phyloP scores from a whole-genome alignment of 768 basidiomycete genomes.

The Auricularia cornea region DNA sequence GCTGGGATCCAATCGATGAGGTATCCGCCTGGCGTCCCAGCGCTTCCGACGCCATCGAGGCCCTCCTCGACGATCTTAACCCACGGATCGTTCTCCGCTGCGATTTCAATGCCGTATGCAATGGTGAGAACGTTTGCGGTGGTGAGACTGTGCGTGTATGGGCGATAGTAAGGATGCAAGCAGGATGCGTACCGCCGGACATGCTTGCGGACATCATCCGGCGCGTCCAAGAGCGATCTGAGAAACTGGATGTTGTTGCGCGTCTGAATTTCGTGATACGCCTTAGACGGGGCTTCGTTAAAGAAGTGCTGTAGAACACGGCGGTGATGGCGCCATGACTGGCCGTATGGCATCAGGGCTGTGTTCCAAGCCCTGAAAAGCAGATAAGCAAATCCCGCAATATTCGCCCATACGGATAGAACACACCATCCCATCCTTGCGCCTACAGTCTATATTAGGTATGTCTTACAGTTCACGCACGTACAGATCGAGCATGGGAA shows the following conservation, averaged over 20 bases:
- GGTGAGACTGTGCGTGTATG: slow-evolving; percentile 25
- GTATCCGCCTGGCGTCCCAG: slow-evolving; percentile 32
- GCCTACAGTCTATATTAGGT: not conserved
- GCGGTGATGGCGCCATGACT: slow-evolving; percentile 30
- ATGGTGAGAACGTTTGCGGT: slow-evolving; percentile 34
- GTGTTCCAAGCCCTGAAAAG: slow-evolving; percentile 19
- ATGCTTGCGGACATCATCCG: not conserved
- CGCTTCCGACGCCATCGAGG: slow-evolving; percentile 26
- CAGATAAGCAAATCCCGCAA: not conserved
- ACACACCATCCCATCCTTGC: not conserved
- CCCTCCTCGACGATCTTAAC: slow-evolving; percentile 34
- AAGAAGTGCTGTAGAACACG: slow-evolving; percentile 31
- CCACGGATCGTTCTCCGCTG: slow-evolving; percentile 35
- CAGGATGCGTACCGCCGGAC: not conserved
- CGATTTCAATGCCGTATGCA: slow-evolving; percentile 39
- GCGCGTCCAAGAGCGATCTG: not conserved
- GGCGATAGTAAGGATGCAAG: not conserved
- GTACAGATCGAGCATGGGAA: not conserved
- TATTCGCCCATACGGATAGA: not conserved
- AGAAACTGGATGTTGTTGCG: not conserved
- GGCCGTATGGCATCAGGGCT: slow-evolving; percentile 27
- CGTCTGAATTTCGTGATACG: slow-evolving; percentile 26
- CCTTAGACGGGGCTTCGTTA: slow-evolving; percentile 19
- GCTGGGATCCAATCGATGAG: slow-evolving; percentile 35
- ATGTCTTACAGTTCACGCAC: not conserved